These are phyloP conservation scores for Talaromyces liani DNA, from an alignment of 495 filamentous ascomycete species.

Conservation along the genomic window DNA sequence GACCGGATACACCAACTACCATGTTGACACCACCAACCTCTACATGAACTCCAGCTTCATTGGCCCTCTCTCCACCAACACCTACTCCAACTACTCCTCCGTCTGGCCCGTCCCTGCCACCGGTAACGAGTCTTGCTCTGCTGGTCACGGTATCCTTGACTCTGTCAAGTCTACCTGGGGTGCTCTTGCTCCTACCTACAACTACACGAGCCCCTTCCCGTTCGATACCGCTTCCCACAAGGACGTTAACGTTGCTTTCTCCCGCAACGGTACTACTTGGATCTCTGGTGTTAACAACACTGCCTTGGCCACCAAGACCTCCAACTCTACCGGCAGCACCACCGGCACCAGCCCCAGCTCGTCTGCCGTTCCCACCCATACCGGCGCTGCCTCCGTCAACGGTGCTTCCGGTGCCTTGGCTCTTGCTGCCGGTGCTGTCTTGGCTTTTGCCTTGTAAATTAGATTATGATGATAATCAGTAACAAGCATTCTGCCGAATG, in stretches of 20 bases:
- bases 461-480: background rate
- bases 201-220: constrained; percentile 39
- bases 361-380: background rate
- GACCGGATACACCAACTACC: constrained; percentile 48
- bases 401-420: background rate
- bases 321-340: constrained; percentile 6
- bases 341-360: background rate
- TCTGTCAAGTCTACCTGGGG: constrained; percentile 34
- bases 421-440: background rate
- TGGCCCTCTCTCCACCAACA: constrained; percentile 33
- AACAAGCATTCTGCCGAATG: background rate
- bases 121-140: constrained; percentile 27
- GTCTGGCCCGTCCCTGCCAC: constrained; percentile 36
- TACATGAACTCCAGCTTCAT: constrained; percentile 41
- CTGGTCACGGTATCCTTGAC: constrained; percentile 38
- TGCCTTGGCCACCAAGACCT: background rate
- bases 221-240: constrained; percentile 24
- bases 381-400: constrained; percentile 3
- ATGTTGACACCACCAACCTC: constrained; percentile 34
- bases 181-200: constrained; percentile 24
- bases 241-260: constrained; percentile 6
- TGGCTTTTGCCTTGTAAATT: background rate
- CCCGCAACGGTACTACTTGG: constrained; percentile 9
- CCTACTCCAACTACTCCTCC: constrained; percentile 25
- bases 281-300: constrained; percentile 9